Percentiles rank a stretch among this genome's conserved stretches.
Evolutionary conservation across 2,329 filamentous ascomycete species (phyloP).

Genomic region (Diplodia mutila): DNA sequence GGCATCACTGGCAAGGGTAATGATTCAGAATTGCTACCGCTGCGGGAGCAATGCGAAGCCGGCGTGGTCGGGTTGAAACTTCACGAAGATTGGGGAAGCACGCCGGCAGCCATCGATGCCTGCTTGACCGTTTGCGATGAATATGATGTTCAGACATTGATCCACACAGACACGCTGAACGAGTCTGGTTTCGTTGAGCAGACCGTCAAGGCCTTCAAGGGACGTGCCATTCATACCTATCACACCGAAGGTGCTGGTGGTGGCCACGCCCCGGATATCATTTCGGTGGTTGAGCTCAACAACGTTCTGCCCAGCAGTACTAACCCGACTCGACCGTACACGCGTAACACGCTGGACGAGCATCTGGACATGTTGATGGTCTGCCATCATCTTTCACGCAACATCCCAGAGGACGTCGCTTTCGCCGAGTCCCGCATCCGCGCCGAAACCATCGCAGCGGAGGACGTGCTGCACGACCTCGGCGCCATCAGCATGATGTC

Average conservation of each 20-base stretch:
- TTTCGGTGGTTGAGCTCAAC: slow-evolving; percentile 83
- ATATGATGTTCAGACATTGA: slow-evolving; percentile 87
- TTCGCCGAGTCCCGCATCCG: slow-evolving; percentile 95
- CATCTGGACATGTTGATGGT: slow-evolving; percentile 99
- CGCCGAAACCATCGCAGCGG: slow-evolving; percentile 92
- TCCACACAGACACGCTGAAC: slow-evolving; percentile 91
- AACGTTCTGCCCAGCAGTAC: slow-evolving; percentile 91
- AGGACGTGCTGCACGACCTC: slow-evolving; percentile 92
- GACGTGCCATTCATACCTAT: slow-evolving; percentile 91
- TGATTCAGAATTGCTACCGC: slow-evolving; percentile 70
- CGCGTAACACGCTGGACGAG: slow-evolving; percentile 89
- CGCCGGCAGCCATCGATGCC: slow-evolving; percentile 86
- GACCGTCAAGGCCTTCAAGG: slow-evolving; percentile 82
- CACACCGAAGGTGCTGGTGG: slow-evolving; percentile 95
- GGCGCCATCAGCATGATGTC: slow-evolving; percentile 98
- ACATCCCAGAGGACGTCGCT: slow-evolving; percentile 93
- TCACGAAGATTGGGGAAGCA: slow-evolving; percentile 95
- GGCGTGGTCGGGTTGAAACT: slow-evolving; percentile 90
- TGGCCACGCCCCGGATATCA: slow-evolving; percentile 94
- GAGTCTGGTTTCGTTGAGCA: slow-evolving; percentile 97
- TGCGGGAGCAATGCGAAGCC: slow-evolving; percentile 79
- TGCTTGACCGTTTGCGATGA: slow-evolving; percentile 83
- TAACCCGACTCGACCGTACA: slow-evolving; percentile 90
- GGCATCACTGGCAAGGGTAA: slow-evolving; percentile 95
- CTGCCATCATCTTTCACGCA: slow-evolving; percentile 88